Conservation (phyloP, 2,329 filamentous ascomycete genomes). For the Leptographium procerum region DNA sequence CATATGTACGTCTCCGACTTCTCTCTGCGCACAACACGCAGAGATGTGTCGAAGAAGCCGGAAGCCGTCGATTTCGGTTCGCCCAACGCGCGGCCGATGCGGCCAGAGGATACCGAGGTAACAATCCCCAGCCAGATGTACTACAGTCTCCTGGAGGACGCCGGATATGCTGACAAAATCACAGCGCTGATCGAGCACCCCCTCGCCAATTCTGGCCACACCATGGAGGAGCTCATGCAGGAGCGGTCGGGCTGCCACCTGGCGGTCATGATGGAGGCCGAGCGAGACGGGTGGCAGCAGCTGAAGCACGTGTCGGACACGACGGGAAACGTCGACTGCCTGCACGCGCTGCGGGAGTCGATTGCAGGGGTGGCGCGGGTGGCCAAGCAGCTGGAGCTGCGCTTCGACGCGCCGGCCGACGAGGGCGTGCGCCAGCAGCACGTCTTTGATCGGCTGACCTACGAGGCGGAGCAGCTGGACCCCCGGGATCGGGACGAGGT, state of each 20-base stretch:
- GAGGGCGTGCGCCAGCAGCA: conserved; percentile 1
- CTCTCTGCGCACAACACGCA: not conserved
- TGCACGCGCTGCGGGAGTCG: conserved; percentile 19
- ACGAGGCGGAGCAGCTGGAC: not conserved
- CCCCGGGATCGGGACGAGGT: not conserved
- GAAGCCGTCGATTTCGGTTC: not conserved
- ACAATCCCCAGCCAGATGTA: not conserved
- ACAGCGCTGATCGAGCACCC: not conserved
- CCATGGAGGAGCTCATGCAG: not conserved
- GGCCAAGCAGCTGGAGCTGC: not conserved
- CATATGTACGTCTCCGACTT: not conserved
- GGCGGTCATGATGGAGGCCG: not conserved
- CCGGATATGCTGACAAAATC: not conserved
- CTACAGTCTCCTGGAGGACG: not conserved
- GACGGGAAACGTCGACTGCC: conserved; percentile 18
- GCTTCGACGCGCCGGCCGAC: not conserved
- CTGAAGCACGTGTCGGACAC: conserved; percentile 1
- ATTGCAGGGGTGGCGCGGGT: not conserved
- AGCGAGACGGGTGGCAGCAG: conserved; percentile 15
- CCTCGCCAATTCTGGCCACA: not conserved
- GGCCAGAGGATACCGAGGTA: not conserved
- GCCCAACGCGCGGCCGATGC: not conserved
- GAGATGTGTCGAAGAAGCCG: not conserved
- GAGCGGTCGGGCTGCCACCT: not conserved
- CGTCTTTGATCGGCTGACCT: not conserved